Percentiles rank a stretch among this genome's conserved stretches.
phyloP scores from a whole-genome alignment of 768 basidiomycete genomes.

The Hygrocybe coccinea region DNA sequence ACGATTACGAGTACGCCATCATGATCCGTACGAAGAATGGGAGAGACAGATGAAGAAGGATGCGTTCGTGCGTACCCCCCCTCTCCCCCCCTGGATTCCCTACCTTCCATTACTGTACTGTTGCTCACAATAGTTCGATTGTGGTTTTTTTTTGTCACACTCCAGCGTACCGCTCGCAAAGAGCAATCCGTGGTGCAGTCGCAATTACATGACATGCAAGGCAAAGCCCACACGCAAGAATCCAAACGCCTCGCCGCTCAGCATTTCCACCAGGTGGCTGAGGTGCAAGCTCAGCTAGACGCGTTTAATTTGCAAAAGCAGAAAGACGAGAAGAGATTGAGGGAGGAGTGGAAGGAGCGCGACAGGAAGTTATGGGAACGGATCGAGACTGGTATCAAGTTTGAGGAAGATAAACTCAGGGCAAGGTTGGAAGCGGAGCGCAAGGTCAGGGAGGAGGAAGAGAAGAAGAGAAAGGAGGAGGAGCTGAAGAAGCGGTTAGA shows the following conservation, averaged over 20 bases:
- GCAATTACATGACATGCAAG: conserved; percentile 41
- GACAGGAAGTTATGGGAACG: conserved; percentile 51
- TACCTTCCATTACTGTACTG: neutral
- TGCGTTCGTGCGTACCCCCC: conserved; percentile 40
- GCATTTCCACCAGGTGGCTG: conserved; percentile 48
- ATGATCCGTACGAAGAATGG: conserved; percentile 58
- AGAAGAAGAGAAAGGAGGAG: conserved; percentile 44
- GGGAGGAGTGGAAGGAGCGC: conserved; percentile 47
- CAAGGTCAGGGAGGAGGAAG: conserved; percentile 44
- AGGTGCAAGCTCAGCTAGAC: conserved; percentile 46
- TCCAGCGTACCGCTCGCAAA: conserved; percentile 44
- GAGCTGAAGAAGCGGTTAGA: conserved; percentile 38
- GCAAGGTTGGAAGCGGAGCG: conserved; percentile 53
- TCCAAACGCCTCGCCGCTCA: conserved; percentile 33
- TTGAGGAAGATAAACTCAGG: conserved; percentile 57
- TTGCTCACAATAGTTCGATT: too few relatives aligned
- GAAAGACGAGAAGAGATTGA: conserved; percentile 42
- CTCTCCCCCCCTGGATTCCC: neutral
- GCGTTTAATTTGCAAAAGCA: conserved; percentile 41
- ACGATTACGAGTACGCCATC: conserved; percentile 46
- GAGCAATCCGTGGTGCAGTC: conserved; percentile 32
- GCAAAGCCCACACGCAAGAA: conserved; percentile 34
- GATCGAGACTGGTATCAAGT: conserved; percentile 57
- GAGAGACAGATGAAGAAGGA: conserved; percentile 47
- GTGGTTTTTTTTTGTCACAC: neutral